Evolutionary conservation across 768 basidiomycete species (phyloP).

Genomic region (Coprinellus micaceus): DNA sequence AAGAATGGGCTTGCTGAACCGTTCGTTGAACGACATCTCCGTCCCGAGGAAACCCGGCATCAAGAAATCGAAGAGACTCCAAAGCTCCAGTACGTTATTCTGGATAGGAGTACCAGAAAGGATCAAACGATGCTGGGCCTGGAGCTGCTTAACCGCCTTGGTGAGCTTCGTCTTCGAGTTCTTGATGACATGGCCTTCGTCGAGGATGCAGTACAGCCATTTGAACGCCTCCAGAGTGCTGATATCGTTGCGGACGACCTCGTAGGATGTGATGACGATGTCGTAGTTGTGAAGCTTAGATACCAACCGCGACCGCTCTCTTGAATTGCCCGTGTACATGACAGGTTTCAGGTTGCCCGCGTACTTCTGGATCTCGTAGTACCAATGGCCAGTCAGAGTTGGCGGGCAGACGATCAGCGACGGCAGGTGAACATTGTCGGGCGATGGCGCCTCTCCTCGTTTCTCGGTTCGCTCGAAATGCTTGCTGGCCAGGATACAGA

Average conservation of each 20-base stretch:
- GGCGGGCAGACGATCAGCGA: constrained; percentile 96
- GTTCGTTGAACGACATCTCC: constrained; percentile 89
- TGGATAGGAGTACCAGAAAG: constrained; percentile 98
- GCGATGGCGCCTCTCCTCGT: constrained; percentile 59
- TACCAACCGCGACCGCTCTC: constrained; percentile 71
- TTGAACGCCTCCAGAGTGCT: constrained; percentile 63
- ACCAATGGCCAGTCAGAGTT: constrained; percentile 98
- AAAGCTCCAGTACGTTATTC: constrained; percentile 96
- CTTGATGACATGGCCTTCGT: constrained; percentile 99
- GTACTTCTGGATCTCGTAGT: constrained; percentile 95
- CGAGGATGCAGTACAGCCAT: constrained; percentile 96
- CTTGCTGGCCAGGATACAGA: constrained; percentile 94
- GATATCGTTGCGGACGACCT: constrained; percentile 95
- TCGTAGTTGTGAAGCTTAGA: constrained; percentile 69
- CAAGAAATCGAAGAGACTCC: constrained; percentile 98
- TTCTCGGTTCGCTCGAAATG: constrained; percentile 80
- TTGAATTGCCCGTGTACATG: constrained; percentile 83
- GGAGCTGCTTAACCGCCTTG: constrained; percentile 88
- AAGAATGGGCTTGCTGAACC: constrained; percentile 93
- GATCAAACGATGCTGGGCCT: constrained; percentile 89
- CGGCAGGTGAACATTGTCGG: constrained; percentile 82
- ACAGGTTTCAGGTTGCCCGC: constrained; percentile 78
- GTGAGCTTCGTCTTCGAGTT: constrained; percentile 98
- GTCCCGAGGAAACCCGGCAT: constrained; percentile 99
- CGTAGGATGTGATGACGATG: constrained; percentile 96